These are phyloP conservation scores for Apophysomyces trapeziformis DNA, from an alignment of 371 early-diverging fungal genomes.

Conservation along the genomic window DNA sequence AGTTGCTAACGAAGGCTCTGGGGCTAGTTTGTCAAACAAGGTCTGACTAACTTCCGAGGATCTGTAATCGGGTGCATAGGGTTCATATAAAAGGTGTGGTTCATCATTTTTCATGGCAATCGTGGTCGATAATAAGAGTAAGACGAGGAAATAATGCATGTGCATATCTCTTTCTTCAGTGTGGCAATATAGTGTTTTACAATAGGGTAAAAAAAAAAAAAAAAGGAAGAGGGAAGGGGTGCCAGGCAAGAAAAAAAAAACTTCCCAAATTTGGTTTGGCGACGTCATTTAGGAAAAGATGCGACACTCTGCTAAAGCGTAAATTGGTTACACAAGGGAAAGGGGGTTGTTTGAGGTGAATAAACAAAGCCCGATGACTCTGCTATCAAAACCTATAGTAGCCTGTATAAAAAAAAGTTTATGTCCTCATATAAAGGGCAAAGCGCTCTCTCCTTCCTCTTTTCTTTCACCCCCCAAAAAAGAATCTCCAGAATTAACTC, in stretches of 20 bases:
- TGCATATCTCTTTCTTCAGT: background rate
- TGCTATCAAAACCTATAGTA: background rate
- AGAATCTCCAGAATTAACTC: background rate
- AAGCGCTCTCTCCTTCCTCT: too few relatives aligned
- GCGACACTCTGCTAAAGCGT: constrained; percentile 13
- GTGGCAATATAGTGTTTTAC: constrained; percentile 6
- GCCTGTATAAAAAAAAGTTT: background rate
- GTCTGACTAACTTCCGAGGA: constrained; percentile 30
- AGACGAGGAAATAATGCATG: constrained; percentile 8
- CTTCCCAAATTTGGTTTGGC: constrained; percentile 7
- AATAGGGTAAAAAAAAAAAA: constrained; percentile 14
- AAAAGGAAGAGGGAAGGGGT: background rate
- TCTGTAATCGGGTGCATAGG: constrained; percentile 42
- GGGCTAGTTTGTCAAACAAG: constrained; percentile 52
- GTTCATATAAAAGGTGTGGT: constrained; percentile 39
- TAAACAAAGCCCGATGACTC: constrained; percentile 35
- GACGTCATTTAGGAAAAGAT: constrained; percentile 21
- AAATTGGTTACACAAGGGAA: constrained; percentile 15
- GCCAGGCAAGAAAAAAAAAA: background rate
- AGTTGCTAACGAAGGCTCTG: constrained; percentile 45
- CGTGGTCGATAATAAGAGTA: constrained; percentile 11
- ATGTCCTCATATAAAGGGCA: background rate
- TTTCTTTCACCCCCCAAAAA: background rate
- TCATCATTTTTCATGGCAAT: constrained; percentile 14
- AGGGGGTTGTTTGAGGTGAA: constrained; percentile 30